Percentiles rank a stretch among this genome's conserved stretches.
phyloP scores from a whole-genome alignment of 371 early-diverging fungal species.

The Syncephalastrum contaminatum region DNA sequence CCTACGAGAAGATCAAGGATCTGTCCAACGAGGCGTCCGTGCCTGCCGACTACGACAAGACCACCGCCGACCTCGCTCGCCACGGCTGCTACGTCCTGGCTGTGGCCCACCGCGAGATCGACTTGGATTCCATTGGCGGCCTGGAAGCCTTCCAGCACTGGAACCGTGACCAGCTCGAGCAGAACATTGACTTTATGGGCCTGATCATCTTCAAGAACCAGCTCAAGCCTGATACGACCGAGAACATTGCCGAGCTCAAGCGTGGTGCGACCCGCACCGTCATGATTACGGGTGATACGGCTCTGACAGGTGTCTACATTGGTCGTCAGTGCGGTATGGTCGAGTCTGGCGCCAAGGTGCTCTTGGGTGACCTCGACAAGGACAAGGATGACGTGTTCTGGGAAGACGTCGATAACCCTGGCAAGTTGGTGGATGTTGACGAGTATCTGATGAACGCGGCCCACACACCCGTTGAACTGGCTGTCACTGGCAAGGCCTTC shows the following conservation, averaged over 20 bases:
- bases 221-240: conserved; percentile 77
- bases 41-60: conserved; percentile 67
- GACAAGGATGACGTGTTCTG: conserved; percentile 35
- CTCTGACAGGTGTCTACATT: conserved; percentile 86
- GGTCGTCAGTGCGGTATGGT: conserved; percentile 81
- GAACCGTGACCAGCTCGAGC: conserved; percentile 71
- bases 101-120: conserved; percentile 59
- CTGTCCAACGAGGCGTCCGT: conserved; percentile 48
- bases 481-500: conserved; percentile 75
- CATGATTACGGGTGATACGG: conserved; percentile 95
- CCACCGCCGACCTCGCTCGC: conserved; percentile 57
- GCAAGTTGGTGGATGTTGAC: conserved; percentile 39
- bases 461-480: conserved; percentile 57
- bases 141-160: conserved; percentile 40
- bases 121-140: conserved; percentile 32
- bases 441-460: conserved; percentile 27
- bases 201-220: conserved; percentile 87
- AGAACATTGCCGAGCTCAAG: conserved; percentile 73
- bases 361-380: conserved; percentile 52
- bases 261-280: conserved; percentile 73
- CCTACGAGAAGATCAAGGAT: conserved; percentile 76
- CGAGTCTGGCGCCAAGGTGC: conserved; percentile 29
- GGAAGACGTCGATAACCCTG: conserved; percentile 55
- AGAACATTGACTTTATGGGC: conserved; percentile 62
- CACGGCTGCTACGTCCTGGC: conserved; percentile 82